A percentile compares a stretch with the other conserved stretches of the same genome.
Evolutionary conservation across 2,329 filamentous ascomycete genomes (phyloP).

Genomic region (Clarireedia paspali): DNA sequence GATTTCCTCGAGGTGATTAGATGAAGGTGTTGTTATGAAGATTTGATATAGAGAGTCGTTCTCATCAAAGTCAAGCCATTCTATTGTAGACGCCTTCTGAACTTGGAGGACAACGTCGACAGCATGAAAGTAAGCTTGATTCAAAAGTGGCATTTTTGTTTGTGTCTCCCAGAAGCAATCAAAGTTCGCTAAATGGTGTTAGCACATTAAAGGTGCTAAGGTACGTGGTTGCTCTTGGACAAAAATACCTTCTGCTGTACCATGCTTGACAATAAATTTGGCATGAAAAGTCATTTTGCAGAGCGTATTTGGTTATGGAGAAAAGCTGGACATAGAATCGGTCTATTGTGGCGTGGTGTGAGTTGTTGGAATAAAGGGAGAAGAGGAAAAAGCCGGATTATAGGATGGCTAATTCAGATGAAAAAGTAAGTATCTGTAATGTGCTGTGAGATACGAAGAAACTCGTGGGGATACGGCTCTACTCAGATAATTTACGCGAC

Average conservation of each 20-base stretch:
- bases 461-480: not conserved
- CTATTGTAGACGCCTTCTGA: not conserved
- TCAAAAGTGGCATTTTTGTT: not conserved
- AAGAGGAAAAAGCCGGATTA: not conserved
- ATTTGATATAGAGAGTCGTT: not conserved
- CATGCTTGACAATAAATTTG: not conserved
- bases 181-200: not conserved
- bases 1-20: not conserved
- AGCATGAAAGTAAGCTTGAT: not conserved
- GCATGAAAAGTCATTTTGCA: not conserved
- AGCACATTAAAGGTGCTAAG: not conserved
- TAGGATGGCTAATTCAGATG: not conserved
- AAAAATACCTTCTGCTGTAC: not conserved
- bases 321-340: not conserved
- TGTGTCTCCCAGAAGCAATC: not conserved
- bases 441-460: not conserved
- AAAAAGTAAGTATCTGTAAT: not conserved
- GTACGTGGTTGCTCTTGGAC: not conserved
- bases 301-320: not conserved
- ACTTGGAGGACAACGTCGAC: not conserved
- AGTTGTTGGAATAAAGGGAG: not conserved
- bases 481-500: not conserved
- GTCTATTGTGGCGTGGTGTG: not conserved
- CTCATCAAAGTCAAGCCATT: not conserved
- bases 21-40: not conserved